Evolutionary conservation across 352 stramenopile species (phyloP).

Genomic region (Phytophthora boehmeriae): DNA sequence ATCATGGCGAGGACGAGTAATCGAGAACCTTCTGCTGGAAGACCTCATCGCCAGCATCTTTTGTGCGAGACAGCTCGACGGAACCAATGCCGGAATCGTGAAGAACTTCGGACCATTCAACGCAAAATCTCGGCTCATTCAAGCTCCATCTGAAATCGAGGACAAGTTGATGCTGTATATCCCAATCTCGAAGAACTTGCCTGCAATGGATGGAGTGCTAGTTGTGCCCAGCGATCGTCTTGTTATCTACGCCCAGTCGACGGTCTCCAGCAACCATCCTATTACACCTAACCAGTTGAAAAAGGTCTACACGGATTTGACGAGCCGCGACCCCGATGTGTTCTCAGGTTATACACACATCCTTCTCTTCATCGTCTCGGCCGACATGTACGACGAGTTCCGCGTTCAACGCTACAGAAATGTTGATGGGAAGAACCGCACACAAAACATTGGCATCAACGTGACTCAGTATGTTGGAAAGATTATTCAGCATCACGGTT

Average conservation of each 20-base stretch:
- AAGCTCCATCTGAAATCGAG: conserved; percentile 30
- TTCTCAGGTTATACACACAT: no score
- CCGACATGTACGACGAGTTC: conserved; percentile 31
- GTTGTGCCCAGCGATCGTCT: conserved; percentile 12
- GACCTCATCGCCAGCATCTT: conserved; percentile 8
- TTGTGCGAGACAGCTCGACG: conserved; percentile 9
- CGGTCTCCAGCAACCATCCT: no score
- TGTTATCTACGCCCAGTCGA: conserved; percentile 32
- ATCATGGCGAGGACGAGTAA: conserved; percentile 9
- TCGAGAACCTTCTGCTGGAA: conserved; percentile 15
- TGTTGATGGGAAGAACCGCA: conserved; percentile 1
- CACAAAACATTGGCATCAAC: conserved; percentile 7
- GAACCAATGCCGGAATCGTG: not conserved
- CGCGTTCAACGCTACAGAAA: conserved; percentile 28
- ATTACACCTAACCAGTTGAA: no score
- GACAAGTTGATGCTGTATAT: conserved; percentile 32
- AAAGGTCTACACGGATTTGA: no score
- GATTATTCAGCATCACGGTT: not conserved
- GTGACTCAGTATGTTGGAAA: conserved; percentile 17
- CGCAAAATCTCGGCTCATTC: conserved; percentile 22
- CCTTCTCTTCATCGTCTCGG: conserved; percentile 40
- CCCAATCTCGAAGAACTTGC: conserved; percentile 37
- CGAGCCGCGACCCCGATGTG: no score
- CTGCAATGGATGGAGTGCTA: conserved; percentile 37
- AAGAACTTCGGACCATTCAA: conserved; percentile 6